phyloP scores from a whole-genome alignment of 1,284 basidiomycete species.

The Cryptococcus hybrid region DNA sequence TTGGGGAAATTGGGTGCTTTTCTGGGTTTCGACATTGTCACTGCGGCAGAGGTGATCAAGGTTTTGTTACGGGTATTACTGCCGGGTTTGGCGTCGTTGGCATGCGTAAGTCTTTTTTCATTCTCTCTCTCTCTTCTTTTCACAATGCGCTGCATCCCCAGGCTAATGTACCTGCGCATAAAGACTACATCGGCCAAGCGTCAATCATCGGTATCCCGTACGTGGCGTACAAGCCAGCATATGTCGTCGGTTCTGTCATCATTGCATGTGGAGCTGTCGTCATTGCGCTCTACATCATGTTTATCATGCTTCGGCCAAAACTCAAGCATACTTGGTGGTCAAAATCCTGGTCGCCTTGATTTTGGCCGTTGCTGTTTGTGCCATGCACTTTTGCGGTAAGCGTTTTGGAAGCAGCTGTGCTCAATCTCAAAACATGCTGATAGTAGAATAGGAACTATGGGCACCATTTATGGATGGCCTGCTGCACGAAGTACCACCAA shows the following conservation, averaged over 20 bases:
- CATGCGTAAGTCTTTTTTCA: conserved; percentile 48
- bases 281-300: conserved; percentile 53
- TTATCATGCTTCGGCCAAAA: conserved; percentile 53
- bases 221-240: conserved; percentile 46
- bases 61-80: conserved; percentile 49
- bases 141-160: background rate
- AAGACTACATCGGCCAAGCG: conserved; percentile 54
- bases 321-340: conserved; percentile 52
- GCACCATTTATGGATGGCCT: conserved; percentile 45
- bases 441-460: conserved; percentile 32
- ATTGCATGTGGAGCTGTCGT: conserved; percentile 51
- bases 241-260: conserved; percentile 50
- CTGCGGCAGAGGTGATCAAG: conserved; percentile 45
- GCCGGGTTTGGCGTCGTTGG: conserved; percentile 52
- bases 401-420: background rate
- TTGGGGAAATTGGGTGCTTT: conserved; percentile 22
- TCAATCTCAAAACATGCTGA: background rate
- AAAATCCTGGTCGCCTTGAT: conserved; percentile 48
- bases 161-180: background rate
- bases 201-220: conserved; percentile 51
- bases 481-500: conserved; percentile 16
- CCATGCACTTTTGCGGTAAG: conserved; percentile 49
- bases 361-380: conserved; percentile 47
- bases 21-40: conserved; percentile 49
- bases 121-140: background rate